phyloP scores from a whole-genome alignment of 1,284 basidiomycete genomes.

The Ceratobasidium sp. region DNA sequence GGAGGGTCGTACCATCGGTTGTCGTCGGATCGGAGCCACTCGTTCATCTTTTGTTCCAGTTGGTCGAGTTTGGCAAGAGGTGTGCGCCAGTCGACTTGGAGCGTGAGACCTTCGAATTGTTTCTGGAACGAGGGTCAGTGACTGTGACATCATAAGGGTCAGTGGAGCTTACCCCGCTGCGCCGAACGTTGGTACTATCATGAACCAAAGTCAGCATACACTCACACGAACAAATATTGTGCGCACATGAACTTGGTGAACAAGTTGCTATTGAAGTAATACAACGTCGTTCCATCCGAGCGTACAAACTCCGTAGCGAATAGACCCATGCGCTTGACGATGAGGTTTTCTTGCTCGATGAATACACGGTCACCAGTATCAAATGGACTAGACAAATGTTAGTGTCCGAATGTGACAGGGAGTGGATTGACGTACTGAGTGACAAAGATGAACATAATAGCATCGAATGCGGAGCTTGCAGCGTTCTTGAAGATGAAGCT shows the following conservation, averaged over 20 bases:
- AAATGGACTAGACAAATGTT: constrained; percentile 60
- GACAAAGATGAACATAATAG: constrained; percentile 80
- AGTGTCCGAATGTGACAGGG: constrained; percentile 39
- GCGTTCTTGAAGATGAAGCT: constrained; percentile 79
- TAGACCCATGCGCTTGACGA: constrained; percentile 77
- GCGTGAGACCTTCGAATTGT: constrained; percentile 67
- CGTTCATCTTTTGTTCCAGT: constrained; percentile 67
- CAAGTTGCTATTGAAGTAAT: constrained; percentile 77
- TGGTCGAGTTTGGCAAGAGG: constrained; percentile 71
- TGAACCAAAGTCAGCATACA: background rate
- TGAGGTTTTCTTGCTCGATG: constrained; percentile 71
- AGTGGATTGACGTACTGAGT: constrained; percentile 64
- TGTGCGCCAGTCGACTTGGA: constrained; percentile 77
- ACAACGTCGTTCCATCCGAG: constrained; percentile 60
- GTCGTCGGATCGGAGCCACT: constrained; percentile 75
- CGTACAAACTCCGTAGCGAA: constrained; percentile 55
- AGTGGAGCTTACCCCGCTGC: constrained; percentile 61
- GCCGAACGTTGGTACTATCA: constrained; percentile 68
- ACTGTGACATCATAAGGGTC: background rate
- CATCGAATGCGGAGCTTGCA: constrained; percentile 72
- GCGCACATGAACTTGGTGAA: constrained; percentile 74
- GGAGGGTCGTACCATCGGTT: constrained; percentile 75
- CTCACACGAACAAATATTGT: background rate
- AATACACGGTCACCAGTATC: constrained; percentile 79
- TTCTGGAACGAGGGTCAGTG: constrained; percentile 53